Evolutionary conservation across 345 rosid species (phyloP).

Genomic region (Diplotaxis tenuifolia): DNA sequence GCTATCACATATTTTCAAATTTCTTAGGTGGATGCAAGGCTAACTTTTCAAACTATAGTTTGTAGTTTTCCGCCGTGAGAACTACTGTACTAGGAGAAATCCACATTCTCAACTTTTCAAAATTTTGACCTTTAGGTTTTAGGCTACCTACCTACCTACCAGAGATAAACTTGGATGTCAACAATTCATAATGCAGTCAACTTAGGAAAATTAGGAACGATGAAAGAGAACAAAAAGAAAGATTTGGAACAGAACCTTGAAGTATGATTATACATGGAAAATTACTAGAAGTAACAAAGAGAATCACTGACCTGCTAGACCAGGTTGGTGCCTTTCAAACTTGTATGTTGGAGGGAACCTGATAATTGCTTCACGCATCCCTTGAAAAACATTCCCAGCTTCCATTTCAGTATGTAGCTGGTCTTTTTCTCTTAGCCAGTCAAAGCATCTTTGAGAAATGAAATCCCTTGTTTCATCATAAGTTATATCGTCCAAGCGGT

Average conservation of each 20-base stretch:
- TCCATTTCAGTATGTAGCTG: conserved; percentile 78
- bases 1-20: neutral
- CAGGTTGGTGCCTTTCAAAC: conserved; percentile 66
- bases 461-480: conserved; percentile 87
- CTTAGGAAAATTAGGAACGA: neutral
- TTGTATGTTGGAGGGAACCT: conserved; percentile 84
- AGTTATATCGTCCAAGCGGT: conserved; percentile 73
- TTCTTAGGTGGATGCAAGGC: neutral
- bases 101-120: conserved; percentile 3
- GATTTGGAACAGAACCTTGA: neutral
- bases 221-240: neutral
- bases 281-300: neutral
- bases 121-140: neutral
- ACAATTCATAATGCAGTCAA: conserved; percentile 1
- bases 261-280: neutral
- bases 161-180: neutral
- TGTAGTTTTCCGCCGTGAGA: neutral
- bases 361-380: conserved; percentile 81
- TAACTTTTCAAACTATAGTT: neutral
- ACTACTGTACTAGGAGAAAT: conserved; percentile 1
- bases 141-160: neutral
- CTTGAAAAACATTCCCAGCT: conserved; percentile 81
- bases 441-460: conserved; percentile 78
- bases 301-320: conserved; percentile 60
- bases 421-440: conserved; percentile 81